A percentile compares a stretch with the other conserved stretches of the same genome.
Evolutionary conservation across 1,284 basidiomycete genomes (phyloP).

Genomic region (Tilletia indica): DNA sequence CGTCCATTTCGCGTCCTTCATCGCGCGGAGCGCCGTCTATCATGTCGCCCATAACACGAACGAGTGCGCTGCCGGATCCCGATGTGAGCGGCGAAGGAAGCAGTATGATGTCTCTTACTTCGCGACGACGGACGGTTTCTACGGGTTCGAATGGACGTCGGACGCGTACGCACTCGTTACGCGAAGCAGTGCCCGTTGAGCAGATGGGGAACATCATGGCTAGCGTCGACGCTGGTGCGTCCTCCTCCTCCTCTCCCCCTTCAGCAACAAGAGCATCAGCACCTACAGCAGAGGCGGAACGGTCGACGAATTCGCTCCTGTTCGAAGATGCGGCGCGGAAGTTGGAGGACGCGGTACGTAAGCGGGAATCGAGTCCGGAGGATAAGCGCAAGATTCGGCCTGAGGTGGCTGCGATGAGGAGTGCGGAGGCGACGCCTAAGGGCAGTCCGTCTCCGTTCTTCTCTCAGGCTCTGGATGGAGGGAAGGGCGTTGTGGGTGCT

Average conservation of each 20-base stretch:
- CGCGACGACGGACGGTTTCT: constrained; percentile 23
- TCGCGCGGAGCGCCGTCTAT: constrained; percentile 16
- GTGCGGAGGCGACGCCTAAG: constrained; percentile 35
- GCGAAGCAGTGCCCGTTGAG: constrained; percentile 34
- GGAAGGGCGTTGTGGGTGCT: neutral
- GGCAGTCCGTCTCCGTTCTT: constrained; percentile 8
- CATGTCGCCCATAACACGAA: constrained; percentile 13
- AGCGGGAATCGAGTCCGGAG: constrained; percentile 20
- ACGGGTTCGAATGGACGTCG: constrained; percentile 26
- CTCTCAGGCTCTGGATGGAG: neutral
- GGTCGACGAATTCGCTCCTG: constrained; percentile 24
- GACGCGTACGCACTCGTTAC: constrained; percentile 36
- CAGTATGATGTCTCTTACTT: neutral
- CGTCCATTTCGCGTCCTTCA: neutral
- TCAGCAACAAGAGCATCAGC: neutral
- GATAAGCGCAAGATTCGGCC: constrained; percentile 28
- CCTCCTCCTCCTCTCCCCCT: neutral
- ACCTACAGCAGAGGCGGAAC: neutral
- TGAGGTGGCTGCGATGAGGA: constrained; percentile 35
- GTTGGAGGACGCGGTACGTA: constrained; percentile 34
- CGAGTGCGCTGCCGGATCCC: constrained; percentile 19
- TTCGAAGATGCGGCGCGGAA: constrained; percentile 36
- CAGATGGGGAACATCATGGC: constrained; percentile 28
- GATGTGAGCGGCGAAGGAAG: constrained; percentile 22
- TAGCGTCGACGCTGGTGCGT: neutral